phyloP scores from a whole-genome alignment of 1,284 basidiomycete species.

The Rhodofomes roseus region DNA sequence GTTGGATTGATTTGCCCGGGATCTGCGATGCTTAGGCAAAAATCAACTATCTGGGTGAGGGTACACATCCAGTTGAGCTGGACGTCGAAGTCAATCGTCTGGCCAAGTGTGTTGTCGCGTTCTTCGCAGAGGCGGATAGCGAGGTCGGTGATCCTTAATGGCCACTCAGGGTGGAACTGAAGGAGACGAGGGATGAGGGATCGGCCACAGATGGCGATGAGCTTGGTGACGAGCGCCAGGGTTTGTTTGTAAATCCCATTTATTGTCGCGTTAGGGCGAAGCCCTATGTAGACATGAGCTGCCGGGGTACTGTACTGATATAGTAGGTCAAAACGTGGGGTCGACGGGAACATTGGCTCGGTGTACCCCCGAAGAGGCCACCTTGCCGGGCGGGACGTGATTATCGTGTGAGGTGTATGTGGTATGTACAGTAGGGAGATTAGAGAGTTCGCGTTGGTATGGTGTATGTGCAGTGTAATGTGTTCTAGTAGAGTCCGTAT shows the following conservation, averaged over 20 bases:
- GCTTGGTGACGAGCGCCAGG: not conserved
- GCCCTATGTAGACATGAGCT: no score
- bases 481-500: no score
- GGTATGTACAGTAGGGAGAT: no score
- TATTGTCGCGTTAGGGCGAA: no score
- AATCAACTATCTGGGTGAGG: not conserved
- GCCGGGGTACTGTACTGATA: no score
- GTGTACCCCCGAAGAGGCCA: no score
- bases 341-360: no score
- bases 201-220: not conserved
- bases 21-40: not conserved
- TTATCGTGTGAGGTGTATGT: no score
- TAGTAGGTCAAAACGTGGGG: no score
- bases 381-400: no score
- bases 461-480: no score
- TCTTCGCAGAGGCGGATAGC: not conserved
- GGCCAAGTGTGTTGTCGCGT: not conserved
- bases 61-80: not conserved
- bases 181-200: not conserved
- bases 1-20: not conserved
- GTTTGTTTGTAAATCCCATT: not conserved
- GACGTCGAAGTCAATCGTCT: not conserved
- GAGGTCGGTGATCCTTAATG: not conserved
- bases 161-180: not conserved
- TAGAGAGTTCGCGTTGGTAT: no score